Conservation (phyloP, 805 yeast genomes). For the Barnettozyma populi region DNA sequence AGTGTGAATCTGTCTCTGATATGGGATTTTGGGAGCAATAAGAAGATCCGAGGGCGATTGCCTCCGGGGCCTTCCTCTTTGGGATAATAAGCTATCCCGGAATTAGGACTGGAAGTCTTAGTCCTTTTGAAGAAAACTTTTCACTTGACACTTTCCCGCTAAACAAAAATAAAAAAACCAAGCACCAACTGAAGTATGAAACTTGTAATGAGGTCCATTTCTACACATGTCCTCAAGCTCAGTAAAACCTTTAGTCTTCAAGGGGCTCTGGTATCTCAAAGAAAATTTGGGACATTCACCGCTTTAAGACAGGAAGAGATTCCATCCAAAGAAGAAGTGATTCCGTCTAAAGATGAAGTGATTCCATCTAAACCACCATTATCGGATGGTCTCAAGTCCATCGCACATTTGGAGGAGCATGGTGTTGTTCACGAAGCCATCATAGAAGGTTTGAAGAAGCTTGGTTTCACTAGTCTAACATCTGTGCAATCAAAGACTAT, state of each 20-base stretch:
- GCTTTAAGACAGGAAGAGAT: constrained; percentile 1
- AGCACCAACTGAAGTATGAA: background rate
- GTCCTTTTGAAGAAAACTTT: background rate
- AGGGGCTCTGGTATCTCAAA: background rate
- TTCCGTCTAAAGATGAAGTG: too few species aligned
- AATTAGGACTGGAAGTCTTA: too few species aligned
- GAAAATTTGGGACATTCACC: constrained; percentile 4
- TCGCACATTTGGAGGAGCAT: constrained; percentile 24
- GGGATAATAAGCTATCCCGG: too few species aligned
- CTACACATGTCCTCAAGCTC: background rate
- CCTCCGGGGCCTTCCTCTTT: too few species aligned
- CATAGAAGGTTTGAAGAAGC: constrained; percentile 32
- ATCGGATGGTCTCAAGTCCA: constrained; percentile 11
- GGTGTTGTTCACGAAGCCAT: constrained; percentile 26
- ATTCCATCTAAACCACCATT: background rate
- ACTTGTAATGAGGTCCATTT: constrained; percentile 1
- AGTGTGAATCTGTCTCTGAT: too few species aligned
- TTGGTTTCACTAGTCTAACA: constrained; percentile 52
- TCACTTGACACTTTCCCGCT: background rate
- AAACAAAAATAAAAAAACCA: background rate
- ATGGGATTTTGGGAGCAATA: too few species aligned
- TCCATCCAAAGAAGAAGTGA: too few species aligned
- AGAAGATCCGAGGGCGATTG: too few species aligned
- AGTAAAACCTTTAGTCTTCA: background rate
- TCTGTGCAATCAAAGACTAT: constrained; percentile 65